Conservation (phyloP, 169 alveolate genomes). For the Cryptosporidium parvum region DNA sequence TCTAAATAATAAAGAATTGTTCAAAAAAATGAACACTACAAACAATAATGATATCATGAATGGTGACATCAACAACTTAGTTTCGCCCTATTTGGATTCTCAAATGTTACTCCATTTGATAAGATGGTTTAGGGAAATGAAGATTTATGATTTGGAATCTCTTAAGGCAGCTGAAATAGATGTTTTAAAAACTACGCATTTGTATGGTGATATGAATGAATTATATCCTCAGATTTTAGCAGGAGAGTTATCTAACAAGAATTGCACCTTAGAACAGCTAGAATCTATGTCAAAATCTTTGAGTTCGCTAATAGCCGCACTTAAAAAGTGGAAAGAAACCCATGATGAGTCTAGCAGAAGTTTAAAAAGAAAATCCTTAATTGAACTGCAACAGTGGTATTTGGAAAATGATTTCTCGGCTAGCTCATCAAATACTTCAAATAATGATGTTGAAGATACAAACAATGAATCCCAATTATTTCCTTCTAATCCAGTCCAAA, state of each 20-base stretch:
- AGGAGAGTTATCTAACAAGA: conserved; percentile 12
- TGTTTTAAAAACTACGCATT: conserved; percentile 45
- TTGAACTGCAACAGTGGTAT: conserved; percentile 68
- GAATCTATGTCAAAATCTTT: conserved; percentile 24
- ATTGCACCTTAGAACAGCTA: background rate
- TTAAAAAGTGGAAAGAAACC: conserved; percentile 71
- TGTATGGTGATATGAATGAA: conserved; percentile 53
- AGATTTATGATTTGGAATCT: conserved; percentile 23
- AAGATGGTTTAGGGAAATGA: conserved; percentile 47
- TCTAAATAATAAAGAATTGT: background rate
- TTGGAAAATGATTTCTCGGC: background rate
- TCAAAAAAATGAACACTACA: conserved; percentile 17
- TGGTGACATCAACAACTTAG: conserved; percentile 15
- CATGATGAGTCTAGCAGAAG: conserved; percentile 76
- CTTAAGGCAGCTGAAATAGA: conserved; percentile 33
- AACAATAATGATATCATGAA: conserved; percentile 16
- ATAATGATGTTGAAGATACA: background rate
- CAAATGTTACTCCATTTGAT: conserved; percentile 56
- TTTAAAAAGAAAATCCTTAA: conserved; percentile 45
- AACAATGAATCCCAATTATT: conserved; percentile 3
- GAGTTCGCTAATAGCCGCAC: conserved; percentile 37
- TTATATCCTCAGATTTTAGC: conserved; percentile 28
- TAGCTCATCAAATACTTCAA: background rate
- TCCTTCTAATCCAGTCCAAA: conserved; percentile 63
- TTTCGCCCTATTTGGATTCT: conserved; percentile 63